These are phyloP conservation scores for Mycena alexandri DNA, from an alignment of 768 basidiomycete species.

Conservation along the genomic window DNA sequence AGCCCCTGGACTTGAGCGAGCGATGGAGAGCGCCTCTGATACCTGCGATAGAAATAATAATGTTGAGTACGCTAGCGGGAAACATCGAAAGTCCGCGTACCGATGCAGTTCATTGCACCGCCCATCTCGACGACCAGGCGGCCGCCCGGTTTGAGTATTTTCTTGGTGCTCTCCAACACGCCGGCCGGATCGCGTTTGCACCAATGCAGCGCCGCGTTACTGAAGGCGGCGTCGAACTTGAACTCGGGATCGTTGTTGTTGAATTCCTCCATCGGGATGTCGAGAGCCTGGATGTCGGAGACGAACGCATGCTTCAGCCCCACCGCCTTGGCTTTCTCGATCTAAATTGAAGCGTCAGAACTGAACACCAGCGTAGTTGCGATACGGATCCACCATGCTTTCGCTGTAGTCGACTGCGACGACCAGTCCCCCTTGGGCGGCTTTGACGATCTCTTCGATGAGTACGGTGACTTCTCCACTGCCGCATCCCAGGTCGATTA, in stretches of 20 bases:
- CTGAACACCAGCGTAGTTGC: background rate
- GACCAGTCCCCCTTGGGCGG: slow-evolving; percentile 62
- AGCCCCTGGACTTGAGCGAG: slow-evolving; percentile 63
- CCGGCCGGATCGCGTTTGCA: slow-evolving; percentile 80
- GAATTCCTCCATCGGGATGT: slow-evolving; percentile 46
- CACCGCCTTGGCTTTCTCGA: slow-evolving; percentile 62
- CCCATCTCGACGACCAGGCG: slow-evolving; percentile 84
- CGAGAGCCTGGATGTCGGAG: slow-evolving; percentile 66
- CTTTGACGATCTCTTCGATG: slow-evolving; percentile 65
- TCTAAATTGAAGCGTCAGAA: slow-evolving; percentile 50
- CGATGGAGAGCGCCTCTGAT: slow-evolving; percentile 69
- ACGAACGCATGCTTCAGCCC: slow-evolving; percentile 63
- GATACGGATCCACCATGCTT: slow-evolving; percentile 67
- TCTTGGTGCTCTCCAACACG: slow-evolving; percentile 72
- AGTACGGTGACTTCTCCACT: slow-evolving; percentile 80
- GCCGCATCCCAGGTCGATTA: slow-evolving; percentile 87
- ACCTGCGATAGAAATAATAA: slow-evolving; percentile 56
- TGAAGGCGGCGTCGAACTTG: slow-evolving; percentile 82
- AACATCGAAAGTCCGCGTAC: slow-evolving; percentile 48
- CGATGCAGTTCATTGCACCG: slow-evolving; percentile 78
- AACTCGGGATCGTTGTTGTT: slow-evolving; percentile 47
- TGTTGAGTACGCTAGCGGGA: background rate
- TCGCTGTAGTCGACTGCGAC: slow-evolving; percentile 79
- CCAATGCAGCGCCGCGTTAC: slow-evolving; percentile 88
- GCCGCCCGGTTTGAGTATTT: slow-evolving; percentile 76